Conservation (phyloP, 225 moss, liverwort and hornwort species). For the Asterella californica region DNA sequence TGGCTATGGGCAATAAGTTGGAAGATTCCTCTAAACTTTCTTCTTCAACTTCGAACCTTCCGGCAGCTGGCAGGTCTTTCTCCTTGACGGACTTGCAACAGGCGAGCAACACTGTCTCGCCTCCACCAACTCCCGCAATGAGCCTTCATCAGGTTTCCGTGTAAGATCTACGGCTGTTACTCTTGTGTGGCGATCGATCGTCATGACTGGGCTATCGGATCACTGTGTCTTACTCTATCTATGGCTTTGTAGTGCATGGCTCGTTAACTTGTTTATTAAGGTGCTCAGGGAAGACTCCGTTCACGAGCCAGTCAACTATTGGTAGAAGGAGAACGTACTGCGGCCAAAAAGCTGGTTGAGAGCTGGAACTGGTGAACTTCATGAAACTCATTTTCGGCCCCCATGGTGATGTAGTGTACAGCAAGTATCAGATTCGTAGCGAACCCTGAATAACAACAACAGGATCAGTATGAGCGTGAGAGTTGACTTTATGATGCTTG, state of each 20-base stretch:
- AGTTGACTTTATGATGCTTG: background rate
- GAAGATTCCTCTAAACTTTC: slow-evolving; percentile 17
- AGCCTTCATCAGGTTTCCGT: background rate
- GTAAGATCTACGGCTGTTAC: slow-evolving; percentile 7
- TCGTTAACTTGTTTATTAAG: background rate
- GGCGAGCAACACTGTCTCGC: background rate
- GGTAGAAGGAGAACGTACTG: background rate
- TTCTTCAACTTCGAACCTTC: background rate
- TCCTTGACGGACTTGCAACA: slow-evolving; percentile 29
- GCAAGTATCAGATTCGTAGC: background rate
- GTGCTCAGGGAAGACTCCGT: background rate
- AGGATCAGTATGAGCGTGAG: background rate
- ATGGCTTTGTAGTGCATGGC: background rate
- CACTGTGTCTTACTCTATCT: background rate
- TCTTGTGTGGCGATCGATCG: slow-evolving; percentile 3
- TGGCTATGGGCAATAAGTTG: slow-evolving; percentile 40
- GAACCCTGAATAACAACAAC: background rate
- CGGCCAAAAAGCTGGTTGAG: background rate
- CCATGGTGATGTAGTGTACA: slow-evolving; percentile 5
- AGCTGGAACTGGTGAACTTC: background rate
- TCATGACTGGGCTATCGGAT: slow-evolving; percentile 13
- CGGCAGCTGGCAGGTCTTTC: slow-evolving; percentile 23
- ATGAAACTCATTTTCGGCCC: background rate
- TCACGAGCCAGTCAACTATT: background rate
- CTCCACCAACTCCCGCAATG: background rate